Evolutionary conservation across 2,329 filamentous ascomycete species (phyloP).

Genomic region (Colletotrichum lupini): DNA sequence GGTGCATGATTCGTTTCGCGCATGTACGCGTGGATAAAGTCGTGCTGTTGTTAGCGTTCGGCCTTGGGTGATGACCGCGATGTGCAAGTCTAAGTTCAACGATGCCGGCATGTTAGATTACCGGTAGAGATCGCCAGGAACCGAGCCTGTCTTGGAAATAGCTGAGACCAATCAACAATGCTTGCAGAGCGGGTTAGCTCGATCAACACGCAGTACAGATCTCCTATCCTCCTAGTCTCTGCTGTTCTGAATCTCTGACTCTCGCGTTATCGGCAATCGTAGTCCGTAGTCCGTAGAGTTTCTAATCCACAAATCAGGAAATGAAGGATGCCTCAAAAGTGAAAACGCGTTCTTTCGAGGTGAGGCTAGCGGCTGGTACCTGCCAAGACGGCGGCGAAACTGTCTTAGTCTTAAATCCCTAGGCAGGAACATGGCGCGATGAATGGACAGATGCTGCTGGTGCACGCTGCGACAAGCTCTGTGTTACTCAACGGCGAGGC

Average conservation of each 20-base stretch:
- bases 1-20: background rate
- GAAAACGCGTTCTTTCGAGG: background rate
- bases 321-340: background rate
- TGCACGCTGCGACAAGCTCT: conserved; percentile 3
- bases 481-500: conserved; percentile 19
- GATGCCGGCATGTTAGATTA: background rate
- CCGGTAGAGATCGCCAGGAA: conserved; percentile 1
- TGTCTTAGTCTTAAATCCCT: conserved; percentile 11
- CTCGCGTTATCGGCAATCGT: background rate
- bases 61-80: background rate
- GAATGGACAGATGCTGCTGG: background rate
- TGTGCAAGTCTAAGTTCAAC: background rate
- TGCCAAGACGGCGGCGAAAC: conserved; percentile 20
- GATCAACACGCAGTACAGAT: background rate
- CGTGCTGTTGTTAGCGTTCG: background rate
- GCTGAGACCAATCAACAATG: background rate
- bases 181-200: background rate
- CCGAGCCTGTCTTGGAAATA: background rate
- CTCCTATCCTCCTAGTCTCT: background rate
- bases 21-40: background rate
- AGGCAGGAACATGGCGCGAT: background rate
- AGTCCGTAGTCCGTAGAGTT: background rate
- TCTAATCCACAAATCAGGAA: background rate
- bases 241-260: background rate
- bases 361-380: conserved; percentile 4